Evolutionary conservation across 768 basidiomycete genomes (phyloP).

Genomic region (Amylocystis lapponica): DNA sequence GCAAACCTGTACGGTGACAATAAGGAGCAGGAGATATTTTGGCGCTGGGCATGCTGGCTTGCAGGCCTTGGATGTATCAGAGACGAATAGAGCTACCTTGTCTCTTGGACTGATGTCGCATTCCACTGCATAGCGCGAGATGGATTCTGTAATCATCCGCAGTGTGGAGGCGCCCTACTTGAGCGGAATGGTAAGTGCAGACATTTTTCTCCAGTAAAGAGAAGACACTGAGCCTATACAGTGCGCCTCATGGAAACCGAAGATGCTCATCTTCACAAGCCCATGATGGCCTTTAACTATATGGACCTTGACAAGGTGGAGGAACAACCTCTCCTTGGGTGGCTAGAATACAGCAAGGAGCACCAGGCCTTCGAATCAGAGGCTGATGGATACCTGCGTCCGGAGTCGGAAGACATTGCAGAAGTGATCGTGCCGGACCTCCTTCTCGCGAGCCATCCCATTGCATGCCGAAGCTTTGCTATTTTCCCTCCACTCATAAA

Average conservation of each 20-base stretch:
- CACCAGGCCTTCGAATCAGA: no score
- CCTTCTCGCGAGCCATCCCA: slow-evolving; percentile 3
- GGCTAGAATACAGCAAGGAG: no score
- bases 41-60: slow-evolving; percentile 3
- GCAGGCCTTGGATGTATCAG: slow-evolving; percentile 11
- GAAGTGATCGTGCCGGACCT: background rate
- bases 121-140: slow-evolving; percentile 11
- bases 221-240: background rate
- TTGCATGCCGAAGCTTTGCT: slow-evolving; percentile 10
- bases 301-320: background rate
- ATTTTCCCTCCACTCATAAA: slow-evolving; percentile 10
- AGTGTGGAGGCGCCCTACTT: slow-evolving; percentile 11
- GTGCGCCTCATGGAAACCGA: background rate
- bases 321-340: no score
- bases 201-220: background rate
- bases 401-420: background rate
- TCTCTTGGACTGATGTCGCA: slow-evolving; percentile 15
- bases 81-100: background rate
- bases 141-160: slow-evolving; percentile 15
- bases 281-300: slow-evolving; percentile 4
- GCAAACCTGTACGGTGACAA: slow-evolving; percentile 14
- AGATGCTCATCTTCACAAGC: slow-evolving; percentile 3
- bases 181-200: slow-evolving; percentile 10
- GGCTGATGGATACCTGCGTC: background rate
- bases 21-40: slow-evolving; percentile 14